Conservation (phyloP, 2,329 filamentous ascomycete species). For the Neonectria magnoliae region DNA sequence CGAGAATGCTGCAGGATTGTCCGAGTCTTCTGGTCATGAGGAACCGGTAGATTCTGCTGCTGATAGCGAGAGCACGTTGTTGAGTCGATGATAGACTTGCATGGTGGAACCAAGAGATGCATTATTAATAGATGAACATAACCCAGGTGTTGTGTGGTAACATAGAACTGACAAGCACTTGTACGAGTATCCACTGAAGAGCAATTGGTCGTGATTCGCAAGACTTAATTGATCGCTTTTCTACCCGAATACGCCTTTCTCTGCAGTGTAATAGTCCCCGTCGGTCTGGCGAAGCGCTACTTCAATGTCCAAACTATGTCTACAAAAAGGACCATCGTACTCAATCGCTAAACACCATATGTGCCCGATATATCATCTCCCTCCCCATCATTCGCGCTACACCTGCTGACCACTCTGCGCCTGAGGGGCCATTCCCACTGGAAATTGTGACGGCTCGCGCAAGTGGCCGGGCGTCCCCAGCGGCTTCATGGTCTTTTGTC, state of each 20-base stretch:
- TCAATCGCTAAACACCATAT: background rate
- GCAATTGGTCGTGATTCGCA: background rate
- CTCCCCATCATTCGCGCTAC: conserved; percentile 17
- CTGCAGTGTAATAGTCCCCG: background rate
- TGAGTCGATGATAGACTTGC: conserved; percentile 1
- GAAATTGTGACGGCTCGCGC: conserved; percentile 37
- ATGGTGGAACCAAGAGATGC: background rate
- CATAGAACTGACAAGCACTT: conserved; percentile 8
- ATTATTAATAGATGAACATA: conserved; percentile 5
- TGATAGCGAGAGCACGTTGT: background rate
- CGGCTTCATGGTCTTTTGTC: conserved; percentile 27
- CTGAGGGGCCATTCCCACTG: conserved; percentile 14
- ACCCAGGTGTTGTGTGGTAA: background rate
- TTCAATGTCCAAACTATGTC: background rate
- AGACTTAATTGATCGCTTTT: background rate
- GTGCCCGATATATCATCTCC: background rate
- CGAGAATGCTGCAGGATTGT: background rate
- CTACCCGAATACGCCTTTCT: background rate
- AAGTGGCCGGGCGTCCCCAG: conserved; percentile 42
- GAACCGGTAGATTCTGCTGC: background rate
- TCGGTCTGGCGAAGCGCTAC: background rate
- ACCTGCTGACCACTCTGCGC: conserved; percentile 11
- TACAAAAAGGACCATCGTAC: background rate
- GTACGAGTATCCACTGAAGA: background rate
- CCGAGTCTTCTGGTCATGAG: background rate